These are phyloP conservation scores for Trichoderma orchidacearum DNA, from an alignment of 495 filamentous ascomycete genomes.

Conservation along the genomic window DNA sequence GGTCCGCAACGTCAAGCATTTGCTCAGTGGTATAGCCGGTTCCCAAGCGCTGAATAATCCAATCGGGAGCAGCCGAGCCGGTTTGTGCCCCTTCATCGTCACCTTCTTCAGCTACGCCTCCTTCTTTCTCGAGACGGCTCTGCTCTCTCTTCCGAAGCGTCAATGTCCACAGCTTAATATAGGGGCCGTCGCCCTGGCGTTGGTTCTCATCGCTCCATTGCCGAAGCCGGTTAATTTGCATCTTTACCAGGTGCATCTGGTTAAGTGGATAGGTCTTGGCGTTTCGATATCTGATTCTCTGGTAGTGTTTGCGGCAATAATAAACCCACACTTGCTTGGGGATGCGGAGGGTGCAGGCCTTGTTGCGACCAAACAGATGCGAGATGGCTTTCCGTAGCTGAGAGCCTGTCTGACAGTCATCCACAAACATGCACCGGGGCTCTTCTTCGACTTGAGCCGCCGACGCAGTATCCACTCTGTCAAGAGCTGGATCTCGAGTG, in stretches of 20 bases:
- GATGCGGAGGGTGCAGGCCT: slow-evolving; percentile 54
- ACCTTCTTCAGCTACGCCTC: slow-evolving; percentile 11
- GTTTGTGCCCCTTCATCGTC: slow-evolving; percentile 18
- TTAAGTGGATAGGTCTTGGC: slow-evolving; percentile 40
- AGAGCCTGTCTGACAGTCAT: slow-evolving; percentile 35
- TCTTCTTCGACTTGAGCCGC: not conserved
- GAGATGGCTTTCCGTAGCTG: slow-evolving; percentile 61
- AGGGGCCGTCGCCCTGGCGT: slow-evolving; percentile 19
- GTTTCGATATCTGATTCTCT: slow-evolving; percentile 56
- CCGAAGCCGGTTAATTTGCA: slow-evolving; percentile 44
- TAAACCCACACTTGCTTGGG: slow-evolving; percentile 52
- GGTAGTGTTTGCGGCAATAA: slow-evolving; percentile 77
- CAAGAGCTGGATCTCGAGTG: not conserved
- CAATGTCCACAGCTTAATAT: slow-evolving; percentile 35
- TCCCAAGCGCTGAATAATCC: slow-evolving; percentile 21
- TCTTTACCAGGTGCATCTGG: slow-evolving; percentile 45
- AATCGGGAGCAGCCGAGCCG: slow-evolving; percentile 25
- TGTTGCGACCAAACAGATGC: slow-evolving; percentile 84
- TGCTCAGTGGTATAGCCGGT: slow-evolving; percentile 20
- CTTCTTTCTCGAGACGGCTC: slow-evolving; percentile 19
- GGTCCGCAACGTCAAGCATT: slow-evolving; percentile 21
- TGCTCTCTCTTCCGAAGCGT: slow-evolving; percentile 40
- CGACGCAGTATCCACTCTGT: not conserved
- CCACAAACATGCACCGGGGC: slow-evolving; percentile 10
- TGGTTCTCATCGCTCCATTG: slow-evolving; percentile 38